Conservation (phyloP, 345 rosid genomes). For the Anacardium occidentale region DNA sequence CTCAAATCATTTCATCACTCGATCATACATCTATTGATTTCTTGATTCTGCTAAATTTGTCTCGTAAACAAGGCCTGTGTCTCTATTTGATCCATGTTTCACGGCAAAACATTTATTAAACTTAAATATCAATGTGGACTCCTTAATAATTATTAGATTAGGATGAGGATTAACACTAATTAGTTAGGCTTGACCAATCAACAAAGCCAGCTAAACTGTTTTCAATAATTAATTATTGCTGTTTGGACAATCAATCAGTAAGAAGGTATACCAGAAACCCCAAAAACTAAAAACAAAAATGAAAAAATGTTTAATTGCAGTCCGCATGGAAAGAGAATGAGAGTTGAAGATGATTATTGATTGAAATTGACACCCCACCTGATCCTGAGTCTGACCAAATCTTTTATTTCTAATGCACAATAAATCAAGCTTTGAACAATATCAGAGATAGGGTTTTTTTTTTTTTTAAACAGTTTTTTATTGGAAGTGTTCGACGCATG, state of each 20-base stretch:
- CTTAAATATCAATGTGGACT: too few relatives aligned
- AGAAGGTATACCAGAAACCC: background rate
- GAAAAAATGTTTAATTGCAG: background rate
- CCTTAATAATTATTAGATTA: too few relatives aligned
- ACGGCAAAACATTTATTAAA: too few relatives aligned
- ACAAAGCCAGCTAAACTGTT: background rate
- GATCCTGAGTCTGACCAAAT: background rate
- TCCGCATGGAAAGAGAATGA: background rate
- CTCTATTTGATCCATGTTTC: too few relatives aligned
- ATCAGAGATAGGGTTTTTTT: background rate
- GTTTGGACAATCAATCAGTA: background rate
- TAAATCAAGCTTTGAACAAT: background rate
- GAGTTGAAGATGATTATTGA: background rate
- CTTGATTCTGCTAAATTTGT: too few relatives aligned
- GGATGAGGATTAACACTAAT: too few relatives aligned
- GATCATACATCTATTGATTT: too few relatives aligned
- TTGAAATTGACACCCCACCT: conserved; percentile 4
- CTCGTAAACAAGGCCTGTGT: too few relatives aligned
- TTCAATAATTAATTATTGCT: background rate
- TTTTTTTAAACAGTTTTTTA: too few relatives aligned
- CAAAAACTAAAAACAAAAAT: background rate
- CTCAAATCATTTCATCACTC: too few relatives aligned
- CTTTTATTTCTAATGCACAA: too few relatives aligned
- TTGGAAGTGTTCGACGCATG: background rate
- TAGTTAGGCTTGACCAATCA: too few relatives aligned